Evolutionary conservation across 768 basidiomycete genomes (phyloP), one percentile per base, ranked within the genome.

Genomic region (Tylopilus rubrobrunneus): DNA sequence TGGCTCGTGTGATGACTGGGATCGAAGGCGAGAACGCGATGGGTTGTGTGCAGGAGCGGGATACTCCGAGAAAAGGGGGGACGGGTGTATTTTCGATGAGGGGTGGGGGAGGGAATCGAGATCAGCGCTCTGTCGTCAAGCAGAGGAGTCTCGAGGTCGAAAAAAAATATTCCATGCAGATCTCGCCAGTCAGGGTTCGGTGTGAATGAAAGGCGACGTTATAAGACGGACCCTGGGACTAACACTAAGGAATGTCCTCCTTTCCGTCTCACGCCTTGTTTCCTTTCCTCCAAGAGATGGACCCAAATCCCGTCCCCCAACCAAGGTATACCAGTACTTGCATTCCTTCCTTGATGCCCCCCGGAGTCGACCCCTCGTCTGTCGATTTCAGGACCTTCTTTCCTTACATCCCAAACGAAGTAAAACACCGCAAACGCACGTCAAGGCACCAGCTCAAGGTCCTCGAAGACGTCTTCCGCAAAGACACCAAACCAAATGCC

Each of bases 381-480:
- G 84, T 86, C 70, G 87, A 89, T 78, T 86, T 88, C 67, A 83
- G 86, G 64, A 85, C 87, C 40, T 91, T 92, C 75, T 90, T 86
- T 61, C 85, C 88, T n/a, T 92, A 89, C 73, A 84, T 85, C 48
- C 90, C 90, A 52, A 91, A 90, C 73, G 87, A 95, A 75, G 90
- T 97, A 74, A 96, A 96, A 75, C 94, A 96, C 64, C 78, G 94
- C 55, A 89, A 93, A 63, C 78, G 96, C 49, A 98, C 96, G 0
- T 91, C 92, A 29, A 83, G 85, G 33, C 76, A 83, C 19, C 96
- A 98, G 74, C 86, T 97, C 66, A 86, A 86, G 71, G 82, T 92
- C 60, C 84, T 98, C 60, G 96, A 98, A 70, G 77, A 81, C 54
- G 78, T 93, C 61, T 98, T 96, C 72, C 83, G 82, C 62, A 77